Conservation (phyloP, 1,284 basidiomycete genomes). For the Marasmius fiardii region DNA sequence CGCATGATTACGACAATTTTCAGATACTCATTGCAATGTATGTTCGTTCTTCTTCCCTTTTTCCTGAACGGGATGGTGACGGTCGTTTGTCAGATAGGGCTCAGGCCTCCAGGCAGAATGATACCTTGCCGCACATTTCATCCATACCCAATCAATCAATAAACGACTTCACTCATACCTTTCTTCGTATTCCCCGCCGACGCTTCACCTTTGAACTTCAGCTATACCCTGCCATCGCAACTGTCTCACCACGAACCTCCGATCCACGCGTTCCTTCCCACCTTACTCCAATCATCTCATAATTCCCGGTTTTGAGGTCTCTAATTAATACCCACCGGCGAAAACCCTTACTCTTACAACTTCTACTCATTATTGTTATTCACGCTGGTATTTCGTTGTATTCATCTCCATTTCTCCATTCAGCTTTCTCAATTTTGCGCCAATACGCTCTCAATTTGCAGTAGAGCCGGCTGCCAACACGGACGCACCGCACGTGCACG, state of each 20-base stretch:
- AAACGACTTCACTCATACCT: too few species aligned
- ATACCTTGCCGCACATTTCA: neutral
- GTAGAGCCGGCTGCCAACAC: neutral
- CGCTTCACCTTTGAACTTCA: too few species aligned
- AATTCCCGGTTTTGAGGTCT: too few species aligned
- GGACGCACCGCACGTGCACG: too few species aligned
- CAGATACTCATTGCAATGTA: neutral
- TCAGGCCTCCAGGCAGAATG: neutral
- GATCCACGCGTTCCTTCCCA: too few species aligned
- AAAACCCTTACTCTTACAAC: neutral
- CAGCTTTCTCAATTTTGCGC: too few species aligned
- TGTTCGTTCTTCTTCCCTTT: neutral
- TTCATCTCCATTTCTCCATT: neutral
- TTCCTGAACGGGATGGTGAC: neutral
- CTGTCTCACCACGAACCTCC: too few species aligned
- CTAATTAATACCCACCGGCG: neutral
- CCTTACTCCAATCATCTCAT: too few species aligned
- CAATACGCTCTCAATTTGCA: neutral
- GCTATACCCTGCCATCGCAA: too few species aligned
- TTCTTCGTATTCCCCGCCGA: too few species aligned
- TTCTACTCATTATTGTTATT: neutral
- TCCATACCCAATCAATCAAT: too few species aligned
- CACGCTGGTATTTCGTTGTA: neutral
- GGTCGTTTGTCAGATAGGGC: neutral
- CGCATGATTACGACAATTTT: neutral